These are phyloP conservation scores for Aspergillus fijiensis DNA, from an alignment of 2,329 filamentous ascomycete genomes.

Conservation along the genomic window DNA sequence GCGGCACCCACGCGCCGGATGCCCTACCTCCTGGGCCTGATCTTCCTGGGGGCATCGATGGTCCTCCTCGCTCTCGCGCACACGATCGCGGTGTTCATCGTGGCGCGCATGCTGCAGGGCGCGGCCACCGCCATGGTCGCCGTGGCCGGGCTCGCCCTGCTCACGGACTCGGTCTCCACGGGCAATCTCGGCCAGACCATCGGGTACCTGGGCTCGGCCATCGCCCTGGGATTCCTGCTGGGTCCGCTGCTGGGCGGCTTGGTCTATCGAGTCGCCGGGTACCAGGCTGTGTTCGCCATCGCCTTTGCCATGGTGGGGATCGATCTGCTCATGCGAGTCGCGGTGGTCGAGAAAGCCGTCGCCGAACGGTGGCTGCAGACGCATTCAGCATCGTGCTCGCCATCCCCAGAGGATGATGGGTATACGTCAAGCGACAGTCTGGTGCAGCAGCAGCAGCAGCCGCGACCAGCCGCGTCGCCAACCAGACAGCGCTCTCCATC, in stretches of 20 bases:
- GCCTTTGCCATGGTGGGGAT: slow-evolving; percentile 55
- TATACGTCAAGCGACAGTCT: background rate
- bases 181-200: slow-evolving; percentile 62
- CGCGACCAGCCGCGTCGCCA: background rate
- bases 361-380: slow-evolving; percentile 38
- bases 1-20: slow-evolving; percentile 47
- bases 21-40: slow-evolving; percentile 59
- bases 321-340: slow-evolving; percentile 60
- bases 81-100: slow-evolving; percentile 49
- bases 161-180: slow-evolving; percentile 58
- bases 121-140: slow-evolving; percentile 59
- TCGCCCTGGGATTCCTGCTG: slow-evolving; percentile 57
- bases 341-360: slow-evolving; percentile 64
- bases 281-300: slow-evolving; percentile 59
- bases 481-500: too few species aligned
- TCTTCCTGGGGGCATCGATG: slow-evolving; percentile 55
- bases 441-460: background rate
- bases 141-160: slow-evolving; percentile 59
- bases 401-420: background rate
- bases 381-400: slow-evolving; percentile 34
- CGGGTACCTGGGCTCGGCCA: slow-evolving; percentile 57
- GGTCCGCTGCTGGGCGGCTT: slow-evolving; percentile 61
- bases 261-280: slow-evolving; percentile 60
- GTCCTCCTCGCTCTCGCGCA: slow-evolving; percentile 54
- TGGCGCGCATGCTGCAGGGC: slow-evolving; percentile 59